Base-by-base conservation (phyloP, 768 basidiomycete species). In the Leccinellum albellum region DNA sequence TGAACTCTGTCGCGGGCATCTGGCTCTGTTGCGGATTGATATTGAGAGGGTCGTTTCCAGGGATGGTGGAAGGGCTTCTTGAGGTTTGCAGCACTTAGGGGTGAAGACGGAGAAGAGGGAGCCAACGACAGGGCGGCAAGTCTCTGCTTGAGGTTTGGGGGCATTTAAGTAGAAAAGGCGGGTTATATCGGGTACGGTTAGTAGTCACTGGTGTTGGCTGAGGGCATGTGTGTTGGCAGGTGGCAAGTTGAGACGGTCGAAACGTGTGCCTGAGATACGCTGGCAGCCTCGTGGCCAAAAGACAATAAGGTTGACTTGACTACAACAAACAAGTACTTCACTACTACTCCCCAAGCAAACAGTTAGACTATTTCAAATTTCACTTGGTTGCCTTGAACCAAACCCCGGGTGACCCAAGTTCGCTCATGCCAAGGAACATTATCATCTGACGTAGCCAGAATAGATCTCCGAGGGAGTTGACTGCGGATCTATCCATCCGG, bases 101-200 rank as follows among this genome's bases (percentile, higher is more conserved):
- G 72, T 9, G 78, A 67, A 0, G 79, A 74, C 0, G 82, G 79
- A n/a, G 78, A 76, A 1, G 83, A 83, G 6, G 76, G 65, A 6
- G 83, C 77, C 3, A 81, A 69, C 10, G 85, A 82, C 28, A 89
- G 78, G 0, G 86, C 82, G 17, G 85, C 81, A 7, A 89, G 79
- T 57, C 83, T 74, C 65, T 89, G 87, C 71, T 87, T 89, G 57
- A 89, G 77, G 50, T 71, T 83, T 21, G 81, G 67, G 28, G 73
- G 53, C 66, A 71, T 66, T 24, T 60, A 14, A 51, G 47, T 42
- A 42, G 17, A n/a, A 10, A 52, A 33, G 10, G 50, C 8, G 48
- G 17, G 37, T 17, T 40, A 40, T n/a, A 28, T 3, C n/a, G n/a
- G n/a, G n/a, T 6, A 28, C 28, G 26, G 37, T 37, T n/a, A 37